A percentile compares a stretch with the other conserved stretches of the same genome.
Conservation (phyloP, 305 asterid species). For the Fraxinus platypoda region DNA sequence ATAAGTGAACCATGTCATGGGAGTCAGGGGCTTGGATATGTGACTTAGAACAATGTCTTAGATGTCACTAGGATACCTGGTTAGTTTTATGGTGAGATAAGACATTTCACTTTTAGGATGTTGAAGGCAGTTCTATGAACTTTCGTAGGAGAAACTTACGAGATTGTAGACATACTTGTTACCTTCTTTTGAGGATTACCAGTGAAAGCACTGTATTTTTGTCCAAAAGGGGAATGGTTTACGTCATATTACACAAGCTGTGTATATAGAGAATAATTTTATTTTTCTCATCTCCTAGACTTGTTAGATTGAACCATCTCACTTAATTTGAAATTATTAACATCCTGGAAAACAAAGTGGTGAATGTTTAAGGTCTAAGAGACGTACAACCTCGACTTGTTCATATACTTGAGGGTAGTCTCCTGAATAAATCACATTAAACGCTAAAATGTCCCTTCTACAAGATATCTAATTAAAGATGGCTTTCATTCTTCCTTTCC, state of each 20-base stretch:
- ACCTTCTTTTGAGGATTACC: background rate
- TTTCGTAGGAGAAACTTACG: background rate
- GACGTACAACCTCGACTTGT: background rate
- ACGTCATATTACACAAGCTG: background rate
- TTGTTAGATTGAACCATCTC: background rate
- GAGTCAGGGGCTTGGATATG: background rate
- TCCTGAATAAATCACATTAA: background rate
- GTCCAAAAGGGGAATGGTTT: background rate
- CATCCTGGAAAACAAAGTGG: background rate
- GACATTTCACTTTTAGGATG: background rate
- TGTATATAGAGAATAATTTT: background rate
- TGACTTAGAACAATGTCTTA: background rate
- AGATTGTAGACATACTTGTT: background rate
- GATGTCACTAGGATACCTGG: background rate
- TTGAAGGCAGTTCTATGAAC: background rate
- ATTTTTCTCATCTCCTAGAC: background rate
- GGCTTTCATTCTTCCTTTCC: background rate
- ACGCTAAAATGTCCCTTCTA: background rate
- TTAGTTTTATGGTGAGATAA: background rate
- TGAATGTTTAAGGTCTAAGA: background rate
- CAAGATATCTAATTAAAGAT: background rate
- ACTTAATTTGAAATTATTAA: background rate
- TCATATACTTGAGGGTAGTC: background rate
- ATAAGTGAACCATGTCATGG: background rate
- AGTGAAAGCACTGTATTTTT: background rate